Evolutionary conservation across 768 basidiomycete species (phyloP), one percentile per base, ranked within the genome.

Genomic region (Naganishia randhawae): DNA sequence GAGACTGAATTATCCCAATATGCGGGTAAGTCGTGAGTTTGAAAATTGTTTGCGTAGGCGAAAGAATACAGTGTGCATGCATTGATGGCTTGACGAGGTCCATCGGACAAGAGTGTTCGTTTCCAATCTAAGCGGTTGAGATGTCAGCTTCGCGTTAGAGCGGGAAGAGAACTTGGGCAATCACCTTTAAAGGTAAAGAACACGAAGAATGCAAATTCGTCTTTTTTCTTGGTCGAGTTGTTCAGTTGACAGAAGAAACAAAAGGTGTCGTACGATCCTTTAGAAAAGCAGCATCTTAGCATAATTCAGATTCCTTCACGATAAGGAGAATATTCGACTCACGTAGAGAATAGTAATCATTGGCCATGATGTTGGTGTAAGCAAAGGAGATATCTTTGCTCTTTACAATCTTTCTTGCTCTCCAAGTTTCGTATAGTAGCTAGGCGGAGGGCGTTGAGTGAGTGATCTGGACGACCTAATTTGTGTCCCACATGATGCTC

Each of bases 131-230:
- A 31, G 16, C 1, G 19, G 42, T 70, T 50, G 6, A 31, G 19
- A 9, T 19, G 29, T 41, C 52, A 66, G 31, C 52, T 19, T n/a
- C 25, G 13, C 11, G 14, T 31, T 11, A 32, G 42, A 33, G 10
- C 22, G n/a, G 1, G 14, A 25, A 31, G n/a, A 37, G 17, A 19
- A 61, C 25, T 55, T 54, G 10, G 1, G 8, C 22, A 83, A 87
- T 64, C 69, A 91, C 95, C 95, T 84, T 99, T 99, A 85, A 99
- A 98, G 0, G 89, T 90, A 82, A 99, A 99, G 86, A 98, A 99
- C 77, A 98, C 86, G 81, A 96, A 99, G 84, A 98, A 98, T 37
- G 95, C 94, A 81, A 99, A 93, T 76, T 96, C 92, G 77, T 99
- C 96, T 80, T 89, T 93, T 70, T 86, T 87, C 84, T 95, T 97